phyloP scores from a whole-genome alignment of 2,329 filamentous ascomycete species.

The Tympanopsis confertula region DNA sequence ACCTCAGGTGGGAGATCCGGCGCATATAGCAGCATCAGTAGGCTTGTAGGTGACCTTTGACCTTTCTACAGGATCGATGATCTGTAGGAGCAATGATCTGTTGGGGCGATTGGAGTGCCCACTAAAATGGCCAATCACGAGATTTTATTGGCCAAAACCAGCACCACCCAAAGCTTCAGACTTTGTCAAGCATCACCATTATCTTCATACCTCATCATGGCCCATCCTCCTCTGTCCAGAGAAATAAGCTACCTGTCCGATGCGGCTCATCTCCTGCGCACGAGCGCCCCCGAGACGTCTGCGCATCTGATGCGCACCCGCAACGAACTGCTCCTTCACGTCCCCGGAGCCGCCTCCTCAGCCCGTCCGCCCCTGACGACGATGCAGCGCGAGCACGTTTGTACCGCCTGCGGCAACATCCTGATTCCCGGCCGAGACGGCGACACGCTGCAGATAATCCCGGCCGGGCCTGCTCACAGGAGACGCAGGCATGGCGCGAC shows the following conservation, averaged over 20 bases:
- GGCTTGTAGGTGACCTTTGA: no score
- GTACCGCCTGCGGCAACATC: conserved; percentile 48
- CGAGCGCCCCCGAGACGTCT: conserved; percentile 40
- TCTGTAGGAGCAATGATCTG: no score
- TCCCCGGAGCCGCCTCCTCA: conserved; percentile 13
- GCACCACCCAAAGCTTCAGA: no score
- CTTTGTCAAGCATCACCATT: no score
- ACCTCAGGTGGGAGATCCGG: conserved; percentile 75
- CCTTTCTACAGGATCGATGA: no score
- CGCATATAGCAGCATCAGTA: conserved; percentile 39
- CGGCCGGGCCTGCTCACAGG: conserved; percentile 6
- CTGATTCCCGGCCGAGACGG: conserved; percentile 38
- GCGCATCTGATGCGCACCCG: conserved; percentile 46
- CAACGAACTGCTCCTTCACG: conserved; percentile 33
- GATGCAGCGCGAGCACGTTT: conserved; percentile 39
- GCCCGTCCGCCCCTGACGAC: conserved; percentile 25
- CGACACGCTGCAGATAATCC: conserved; percentile 23
- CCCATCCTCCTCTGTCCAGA: no score
- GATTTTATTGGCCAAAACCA: no score
- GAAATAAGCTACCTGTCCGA: conserved; percentile 40
- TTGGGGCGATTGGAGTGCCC: no score
- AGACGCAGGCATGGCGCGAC: neutral
- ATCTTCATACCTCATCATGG: no score
- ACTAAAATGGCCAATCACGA: no score
- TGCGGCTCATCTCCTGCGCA: conserved; percentile 43